Percentiles rank a stretch among this genome's conserved stretches.
Evolutionary conservation across 495 filamentous ascomycete genomes (phyloP).

Genomic region (Trichoderma reesei): DNA sequence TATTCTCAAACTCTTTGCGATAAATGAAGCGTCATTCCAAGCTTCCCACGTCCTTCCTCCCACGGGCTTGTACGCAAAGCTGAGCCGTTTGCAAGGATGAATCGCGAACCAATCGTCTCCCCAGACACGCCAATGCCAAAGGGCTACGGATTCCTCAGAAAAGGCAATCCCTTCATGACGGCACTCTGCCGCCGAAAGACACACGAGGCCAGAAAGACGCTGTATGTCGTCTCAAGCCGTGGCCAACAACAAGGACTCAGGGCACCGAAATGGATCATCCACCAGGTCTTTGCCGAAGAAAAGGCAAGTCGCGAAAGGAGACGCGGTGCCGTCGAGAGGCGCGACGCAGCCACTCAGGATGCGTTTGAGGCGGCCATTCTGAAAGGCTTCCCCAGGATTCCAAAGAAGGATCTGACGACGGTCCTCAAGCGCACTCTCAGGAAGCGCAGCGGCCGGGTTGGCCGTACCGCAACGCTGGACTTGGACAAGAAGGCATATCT

Average conservation of each 20-base stretch:
- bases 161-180: conserved; percentile 31
- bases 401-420: conserved; percentile 14
- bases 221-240: conserved; percentile 24
- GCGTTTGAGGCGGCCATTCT: conserved; percentile 20
- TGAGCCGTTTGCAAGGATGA: background rate
- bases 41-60: background rate
- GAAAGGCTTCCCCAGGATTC: conserved; percentile 23
- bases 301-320: conserved; percentile 22
- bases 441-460: conserved; percentile 28
- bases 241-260: conserved; percentile 25
- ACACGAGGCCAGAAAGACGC: conserved; percentile 16
- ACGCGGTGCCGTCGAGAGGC: conserved; percentile 18
- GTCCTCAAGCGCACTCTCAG: conserved; percentile 22
- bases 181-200: conserved; percentile 28
- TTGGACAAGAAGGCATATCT: conserved; percentile 24
- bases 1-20: background rate
- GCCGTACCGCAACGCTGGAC: conserved; percentile 20
- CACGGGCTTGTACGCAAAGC: background rate
- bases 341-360: conserved; percentile 20
- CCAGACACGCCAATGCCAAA: conserved; percentile 18
- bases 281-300: conserved; percentile 18
- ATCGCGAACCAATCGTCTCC: background rate
- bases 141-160: conserved; percentile 28
- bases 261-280: conserved; percentile 24
- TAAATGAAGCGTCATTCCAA: background rate